Percentiles rank a stretch among this genome's conserved stretches.
Evolutionary conservation across 371 early-diverging fungal genomes (phyloP).

Genomic region (Rhizopus stolonifer): DNA sequence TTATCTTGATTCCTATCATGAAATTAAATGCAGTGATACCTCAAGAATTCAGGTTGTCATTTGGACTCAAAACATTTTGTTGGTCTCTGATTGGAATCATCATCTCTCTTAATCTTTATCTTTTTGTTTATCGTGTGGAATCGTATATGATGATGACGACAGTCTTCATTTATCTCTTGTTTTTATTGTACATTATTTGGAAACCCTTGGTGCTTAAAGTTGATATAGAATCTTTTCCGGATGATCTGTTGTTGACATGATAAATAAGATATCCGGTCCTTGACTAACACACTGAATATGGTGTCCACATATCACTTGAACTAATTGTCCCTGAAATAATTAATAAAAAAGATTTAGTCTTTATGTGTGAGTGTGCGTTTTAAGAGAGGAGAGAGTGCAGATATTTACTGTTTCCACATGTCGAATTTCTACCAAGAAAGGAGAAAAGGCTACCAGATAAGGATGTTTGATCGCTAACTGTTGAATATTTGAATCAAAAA

Average conservation of each 20-base stretch:
- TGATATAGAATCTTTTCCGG: not conserved
- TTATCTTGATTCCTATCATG: slow-evolving; percentile 69
- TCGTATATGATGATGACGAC: slow-evolving; percentile 12
- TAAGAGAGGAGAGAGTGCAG: no score
- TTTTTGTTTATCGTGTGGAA: slow-evolving; percentile 41
- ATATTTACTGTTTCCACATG: slow-evolving; percentile 37
- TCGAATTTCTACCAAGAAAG: slow-evolving; percentile 36
- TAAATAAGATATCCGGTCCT: slow-evolving; percentile 13
- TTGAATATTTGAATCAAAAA: slow-evolving; percentile 29
- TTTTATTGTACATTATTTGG: slow-evolving; percentile 26
- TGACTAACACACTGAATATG: slow-evolving; percentile 13
- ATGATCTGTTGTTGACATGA: slow-evolving; percentile 19
- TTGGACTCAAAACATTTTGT: slow-evolving; percentile 22
- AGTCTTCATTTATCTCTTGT: slow-evolving; percentile 14
- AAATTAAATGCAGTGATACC: slow-evolving; percentile 54
- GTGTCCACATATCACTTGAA: slow-evolving; percentile 19
- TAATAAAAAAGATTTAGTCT: no score
- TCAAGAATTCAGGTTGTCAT: slow-evolving; percentile 44
- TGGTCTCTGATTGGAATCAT: slow-evolving; percentile 41
- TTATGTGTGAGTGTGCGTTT: no score
- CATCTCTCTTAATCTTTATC: slow-evolving; percentile 48
- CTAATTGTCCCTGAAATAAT: slow-evolving; percentile 15
- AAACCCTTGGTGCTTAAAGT: slow-evolving; percentile 10
- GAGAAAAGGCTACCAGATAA: slow-evolving; percentile 36
- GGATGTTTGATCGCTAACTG: slow-evolving; percentile 25